Evolutionary conservation across 106 monocot genomes (phyloP).

Genomic region (Ottelia alismoides): DNA sequence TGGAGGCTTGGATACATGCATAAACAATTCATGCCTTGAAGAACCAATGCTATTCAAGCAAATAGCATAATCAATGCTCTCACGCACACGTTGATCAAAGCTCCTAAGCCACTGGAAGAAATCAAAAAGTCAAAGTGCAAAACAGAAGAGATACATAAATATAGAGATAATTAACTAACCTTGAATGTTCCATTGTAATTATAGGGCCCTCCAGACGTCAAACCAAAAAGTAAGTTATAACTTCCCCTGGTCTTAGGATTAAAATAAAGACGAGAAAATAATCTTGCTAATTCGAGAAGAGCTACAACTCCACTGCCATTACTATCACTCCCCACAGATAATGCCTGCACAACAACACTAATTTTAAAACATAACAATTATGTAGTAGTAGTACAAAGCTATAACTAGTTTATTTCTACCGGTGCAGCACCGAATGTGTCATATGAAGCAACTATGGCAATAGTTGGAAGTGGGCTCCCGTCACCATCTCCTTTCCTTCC

Average conservation of each 20-base stretch:
- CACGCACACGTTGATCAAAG: slow-evolving; percentile 93
- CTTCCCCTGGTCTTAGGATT: slow-evolving; percentile 84
- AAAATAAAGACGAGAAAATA: slow-evolving; percentile 85
- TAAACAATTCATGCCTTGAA: slow-evolving; percentile 68
- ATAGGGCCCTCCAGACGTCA: slow-evolving; percentile 99
- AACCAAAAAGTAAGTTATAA: slow-evolving; percentile 96
- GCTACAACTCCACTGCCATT: slow-evolving; percentile 97
- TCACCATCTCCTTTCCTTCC: slow-evolving; percentile 76
- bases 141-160: too few species aligned
- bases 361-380: background rate
- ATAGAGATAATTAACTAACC: slow-evolving; percentile 28
- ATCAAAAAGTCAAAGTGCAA: too few species aligned
- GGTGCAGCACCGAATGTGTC: slow-evolving; percentile 99
- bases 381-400: background rate
- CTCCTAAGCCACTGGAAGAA: slow-evolving; percentile 81
- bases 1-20: slow-evolving; percentile 96
- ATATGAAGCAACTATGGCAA: slow-evolving; percentile 94
- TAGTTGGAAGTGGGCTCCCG: slow-evolving; percentile 81
- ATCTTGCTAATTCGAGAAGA: slow-evolving; percentile 87
- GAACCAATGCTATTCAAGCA: slow-evolving; percentile 96
- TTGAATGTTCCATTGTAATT: slow-evolving; percentile 97
- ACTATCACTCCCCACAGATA: slow-evolving; percentile 86
- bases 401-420: slow-evolving; percentile 20
- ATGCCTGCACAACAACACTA: slow-evolving; percentile 33
- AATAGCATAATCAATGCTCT: slow-evolving; percentile 98